Evolutionary conservation across 2,329 filamentous ascomycete genomes (phyloP), one percentile per base, ranked within the genome.

Genomic region (Xylariomycetidae sp.): DNA sequence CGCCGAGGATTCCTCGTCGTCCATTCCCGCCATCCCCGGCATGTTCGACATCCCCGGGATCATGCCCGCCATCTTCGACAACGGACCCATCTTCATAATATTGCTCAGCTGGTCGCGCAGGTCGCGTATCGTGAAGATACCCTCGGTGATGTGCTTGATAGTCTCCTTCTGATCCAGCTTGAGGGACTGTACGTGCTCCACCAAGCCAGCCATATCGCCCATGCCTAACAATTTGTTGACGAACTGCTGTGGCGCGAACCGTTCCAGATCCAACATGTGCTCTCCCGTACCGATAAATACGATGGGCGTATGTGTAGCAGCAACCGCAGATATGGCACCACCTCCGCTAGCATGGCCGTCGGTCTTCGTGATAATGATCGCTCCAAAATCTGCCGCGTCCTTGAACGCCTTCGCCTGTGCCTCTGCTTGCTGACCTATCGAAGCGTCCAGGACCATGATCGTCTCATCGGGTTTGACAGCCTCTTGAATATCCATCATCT

Each of bases 61-160:
- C 92, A 98, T 98, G 50, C 89, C 88, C 0, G 90, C 93, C 77
- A 98, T 93, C 59, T 98, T 96, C 13, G 85, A 93, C 2, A 98
- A 66, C 0, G 92, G 92, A 0, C 92, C 92, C 92, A 98, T 96
- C 67, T 98, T 98, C 88, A 96, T 95, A 54, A 98, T 95, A 53
- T 96, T 96, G 38, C 83, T 84, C 10, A 98, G 78, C 57, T 98
- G 93, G 57, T 98, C 92, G 14, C 92, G 79, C 47, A 98, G 73
- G 58, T 98, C 92, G 35, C 92, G 83, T 20, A 98, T 76, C 0
- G 92, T 95, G 61, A 96, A 98, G 43, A 95, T 89, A 35, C 92
- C 92, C 54, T 95, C 90, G 6, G 87, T 84, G 46, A 98, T 93
- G 65, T 98, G 90, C 69, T 98, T 98, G 73, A 98, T 95, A 4